Evolutionary conservation across 2,329 filamentous ascomycete species (phyloP), one percentile per base, ranked within the genome.

Genomic region (Curvularia verruculosa): DNA sequence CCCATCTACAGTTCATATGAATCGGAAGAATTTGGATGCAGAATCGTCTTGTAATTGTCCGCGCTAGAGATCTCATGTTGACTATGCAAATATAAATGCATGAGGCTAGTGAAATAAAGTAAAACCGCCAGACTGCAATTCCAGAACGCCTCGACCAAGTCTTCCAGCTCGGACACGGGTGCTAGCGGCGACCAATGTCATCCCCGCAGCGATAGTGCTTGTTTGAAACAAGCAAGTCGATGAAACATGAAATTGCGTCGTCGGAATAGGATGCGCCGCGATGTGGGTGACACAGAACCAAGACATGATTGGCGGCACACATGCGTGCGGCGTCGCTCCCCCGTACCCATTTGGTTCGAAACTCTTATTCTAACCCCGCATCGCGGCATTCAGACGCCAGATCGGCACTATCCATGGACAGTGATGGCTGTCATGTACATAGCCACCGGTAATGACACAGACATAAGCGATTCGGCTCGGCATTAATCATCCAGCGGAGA

Each of bases 361-460:
- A 41, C 39, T 24, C 3, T 24, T 24, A 23, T 24, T 41, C 21
- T 5, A 41, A 41, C 40, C 40, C 40, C 40, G 23, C 40, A 43
- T 26, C 21, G 26, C 40, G 40, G 23, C 40, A 15, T 3, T 13
- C 15, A n/a, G 31, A 34, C 31, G 12, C 5, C 31, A 34, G 31
- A 34, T 34, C 31, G 31, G 31, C 31, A 34, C 28, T 29, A 34
- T 41, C 39, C 39, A 41, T 23, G 21, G 39, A 41, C 23, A 9
- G 10, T 21, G 37, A 40, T 5, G 7, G 37, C 19, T 40, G 37
- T 18, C 13, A 15, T 15, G 31, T 34, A 34, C 18, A 47, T 56
- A 53, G 43, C 54, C 49, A 48, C 49, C 54, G 49, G 54, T 37
- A 54, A 49, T 54, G 45, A 40, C 18, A 18, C 46, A 29, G 19